phyloP scores from a whole-genome alignment of 768 basidiomycete species.

The Leccinum rimulosum region DNA sequence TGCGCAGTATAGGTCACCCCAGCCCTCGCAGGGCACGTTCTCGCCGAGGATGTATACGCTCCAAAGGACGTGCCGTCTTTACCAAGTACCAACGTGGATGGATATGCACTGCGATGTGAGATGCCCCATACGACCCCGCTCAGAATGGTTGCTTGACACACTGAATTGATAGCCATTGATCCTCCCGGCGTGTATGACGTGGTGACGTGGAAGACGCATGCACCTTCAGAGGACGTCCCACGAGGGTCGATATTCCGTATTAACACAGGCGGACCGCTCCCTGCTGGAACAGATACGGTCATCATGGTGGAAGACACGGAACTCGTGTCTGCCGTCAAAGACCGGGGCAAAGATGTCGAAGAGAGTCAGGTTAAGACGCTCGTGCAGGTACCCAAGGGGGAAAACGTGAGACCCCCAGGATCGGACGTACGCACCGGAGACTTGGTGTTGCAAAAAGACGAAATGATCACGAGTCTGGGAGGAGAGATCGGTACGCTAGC shows the following conservation, averaged over 20 bases:
- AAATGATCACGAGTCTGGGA: constrained; percentile 60
- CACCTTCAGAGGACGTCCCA: constrained; percentile 37
- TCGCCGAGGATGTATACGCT: constrained; percentile 74
- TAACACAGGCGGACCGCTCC: constrained; percentile 85
- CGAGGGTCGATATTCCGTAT: constrained; percentile 54
- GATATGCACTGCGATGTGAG: constrained; percentile 78
- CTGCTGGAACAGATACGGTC: constrained; percentile 69
- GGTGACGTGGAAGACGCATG: constrained; percentile 50
- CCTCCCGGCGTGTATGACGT: constrained; percentile 66
- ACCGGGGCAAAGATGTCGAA: constrained; percentile 46
- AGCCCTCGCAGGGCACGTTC: constrained; percentile 60
- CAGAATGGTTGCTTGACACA: constrained; percentile 1
- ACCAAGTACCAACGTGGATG: constrained; percentile 81
- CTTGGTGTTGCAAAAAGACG: constrained; percentile 59
- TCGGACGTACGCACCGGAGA: constrained; percentile 73
- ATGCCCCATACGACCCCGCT: neutral
- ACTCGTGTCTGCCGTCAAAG: constrained; percentile 52
- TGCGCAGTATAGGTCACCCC: constrained; percentile 50
- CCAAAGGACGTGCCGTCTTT: constrained; percentile 60
- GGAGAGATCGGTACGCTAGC: constrained; percentile 83
- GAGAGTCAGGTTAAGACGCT: constrained; percentile 72
- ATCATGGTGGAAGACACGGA: constrained; percentile 95
- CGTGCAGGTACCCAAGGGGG: constrained; percentile 55
- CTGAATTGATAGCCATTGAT: constrained; percentile 49
- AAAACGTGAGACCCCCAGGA: constrained; percentile 73